Evolutionary conservation across 2,329 filamentous ascomycete species (phyloP).

Genomic region (Paraphaeosphaeria sporulosa): DNA sequence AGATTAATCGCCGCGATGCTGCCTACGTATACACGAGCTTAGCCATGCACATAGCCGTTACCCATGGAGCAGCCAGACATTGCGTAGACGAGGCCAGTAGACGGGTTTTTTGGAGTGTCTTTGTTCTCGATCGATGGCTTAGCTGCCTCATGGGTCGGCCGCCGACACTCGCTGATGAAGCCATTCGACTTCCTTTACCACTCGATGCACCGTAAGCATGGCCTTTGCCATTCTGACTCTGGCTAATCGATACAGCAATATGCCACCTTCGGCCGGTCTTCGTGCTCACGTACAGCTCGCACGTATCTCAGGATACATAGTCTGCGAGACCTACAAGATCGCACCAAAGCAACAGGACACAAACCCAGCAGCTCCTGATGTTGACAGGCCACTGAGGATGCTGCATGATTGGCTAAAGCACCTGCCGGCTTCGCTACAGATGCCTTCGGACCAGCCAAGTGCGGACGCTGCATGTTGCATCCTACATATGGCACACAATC

Average conservation of each 20-base stretch:
- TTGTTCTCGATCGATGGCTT: slow-evolving; percentile 38
- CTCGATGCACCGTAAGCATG: slow-evolving; percentile 28
- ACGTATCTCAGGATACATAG: slow-evolving; percentile 32
- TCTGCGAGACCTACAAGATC: slow-evolving; percentile 36
- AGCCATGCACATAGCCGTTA: slow-evolving; percentile 35
- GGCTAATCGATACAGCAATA: slow-evolving; percentile 19
- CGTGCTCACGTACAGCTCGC: slow-evolving; percentile 34
- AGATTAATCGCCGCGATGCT: slow-evolving; percentile 38
- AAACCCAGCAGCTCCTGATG: slow-evolving; percentile 16
- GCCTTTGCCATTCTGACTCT: neutral
- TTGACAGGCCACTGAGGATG: slow-evolving; percentile 31
- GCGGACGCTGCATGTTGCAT: slow-evolving; percentile 31
- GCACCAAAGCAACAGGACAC: slow-evolving; percentile 24
- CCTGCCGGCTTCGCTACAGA: slow-evolving; percentile 25
- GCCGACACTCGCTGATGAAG: slow-evolving; percentile 34
- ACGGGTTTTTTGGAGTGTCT: slow-evolving; percentile 35
- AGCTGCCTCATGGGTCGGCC: slow-evolving; percentile 37
- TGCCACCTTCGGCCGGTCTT: slow-evolving; percentile 33
- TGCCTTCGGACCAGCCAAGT: slow-evolving; percentile 15
- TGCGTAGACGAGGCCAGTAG: slow-evolving; percentile 29
- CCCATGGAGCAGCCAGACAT: slow-evolving; percentile 32
- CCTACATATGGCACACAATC: slow-evolving; percentile 35
- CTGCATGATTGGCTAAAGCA: slow-evolving; percentile 29
- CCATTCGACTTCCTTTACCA: slow-evolving; percentile 34
- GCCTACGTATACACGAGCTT: slow-evolving; percentile 37